Conservation (phyloP, 75 land plant species). For the Chamaecyparis obtusa region DNA sequence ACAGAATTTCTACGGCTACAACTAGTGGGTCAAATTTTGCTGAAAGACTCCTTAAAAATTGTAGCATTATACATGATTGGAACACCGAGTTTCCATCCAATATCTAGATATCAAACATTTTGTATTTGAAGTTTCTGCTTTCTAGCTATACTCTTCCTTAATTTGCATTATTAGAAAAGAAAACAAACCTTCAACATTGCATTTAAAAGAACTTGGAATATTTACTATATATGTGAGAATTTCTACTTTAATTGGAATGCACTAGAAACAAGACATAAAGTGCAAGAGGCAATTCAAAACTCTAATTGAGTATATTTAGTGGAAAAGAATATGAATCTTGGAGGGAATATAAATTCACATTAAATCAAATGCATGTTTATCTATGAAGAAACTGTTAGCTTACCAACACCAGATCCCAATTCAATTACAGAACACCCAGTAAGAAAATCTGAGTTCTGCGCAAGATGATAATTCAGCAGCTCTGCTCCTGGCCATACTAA, state of each 20-base stretch:
- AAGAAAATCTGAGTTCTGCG: slow-evolving; percentile 43
- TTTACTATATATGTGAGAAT: not conserved
- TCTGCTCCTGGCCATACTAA: slow-evolving; percentile 96
- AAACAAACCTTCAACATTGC: not conserved
- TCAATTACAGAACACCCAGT: slow-evolving; percentile 69
- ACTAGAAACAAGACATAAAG: not conserved
- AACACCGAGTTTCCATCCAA: not conserved
- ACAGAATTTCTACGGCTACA: too few relatives aligned
- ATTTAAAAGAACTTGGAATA: not conserved
- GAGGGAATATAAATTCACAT: not conserved
- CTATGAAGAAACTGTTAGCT: slow-evolving; percentile 6
- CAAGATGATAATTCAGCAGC: slow-evolving; percentile 72
- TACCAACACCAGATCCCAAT: slow-evolving; percentile 96
- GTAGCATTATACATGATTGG: not conserved
- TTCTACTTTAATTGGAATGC: not conserved
- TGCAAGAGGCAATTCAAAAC: not conserved
- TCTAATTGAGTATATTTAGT: not conserved
- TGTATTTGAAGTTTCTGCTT: not conserved
- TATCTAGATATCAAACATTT: not conserved
- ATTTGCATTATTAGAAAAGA: not conserved
- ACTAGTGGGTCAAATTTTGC: not conserved
- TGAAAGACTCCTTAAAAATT: not conserved
- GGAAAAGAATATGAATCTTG: not conserved
- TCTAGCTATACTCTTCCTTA: not conserved
- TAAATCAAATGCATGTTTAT: not conserved